These are phyloP conservation scores for Hirsutella rhossiliensis DNA, from an alignment of 2,329 filamentous ascomycete species.

Conservation along the genomic window DNA sequence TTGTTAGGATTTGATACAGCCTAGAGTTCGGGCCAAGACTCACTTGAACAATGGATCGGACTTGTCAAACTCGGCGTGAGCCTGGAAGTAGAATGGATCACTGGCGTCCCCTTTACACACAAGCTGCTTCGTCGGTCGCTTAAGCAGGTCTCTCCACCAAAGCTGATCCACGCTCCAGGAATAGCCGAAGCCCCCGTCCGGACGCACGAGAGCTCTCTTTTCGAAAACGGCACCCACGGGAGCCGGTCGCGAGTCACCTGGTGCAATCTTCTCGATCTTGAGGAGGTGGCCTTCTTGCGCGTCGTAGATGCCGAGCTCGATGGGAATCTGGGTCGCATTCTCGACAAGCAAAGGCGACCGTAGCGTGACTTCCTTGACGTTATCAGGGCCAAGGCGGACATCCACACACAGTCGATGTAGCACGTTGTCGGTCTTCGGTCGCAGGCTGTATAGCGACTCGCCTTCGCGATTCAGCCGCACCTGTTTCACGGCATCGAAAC, in stretches of 20 bases:
- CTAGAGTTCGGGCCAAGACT: constrained; percentile 13
- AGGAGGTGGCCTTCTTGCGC: constrained; percentile 76
- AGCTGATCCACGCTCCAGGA: constrained; percentile 83
- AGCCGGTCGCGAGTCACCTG: constrained; percentile 78
- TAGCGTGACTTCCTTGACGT: constrained; percentile 96
- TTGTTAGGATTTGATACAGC: neutral
- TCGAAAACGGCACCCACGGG: constrained; percentile 87
- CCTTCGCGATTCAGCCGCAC: constrained; percentile 91
- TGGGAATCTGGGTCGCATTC: constrained; percentile 91
- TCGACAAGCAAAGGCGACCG: constrained; percentile 85
- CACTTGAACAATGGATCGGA: constrained; percentile 69
- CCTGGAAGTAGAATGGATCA: constrained; percentile 93
- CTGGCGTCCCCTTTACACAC: constrained; percentile 79
- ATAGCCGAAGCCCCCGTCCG: constrained; percentile 93
- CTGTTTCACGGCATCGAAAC: constrained; percentile 80
- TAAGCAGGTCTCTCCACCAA: constrained; percentile 87
- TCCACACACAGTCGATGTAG: constrained; percentile 88
- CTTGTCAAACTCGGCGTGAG: constrained; percentile 75
- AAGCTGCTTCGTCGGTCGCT: constrained; percentile 72
- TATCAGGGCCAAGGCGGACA: constrained; percentile 80
- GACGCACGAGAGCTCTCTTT: constrained; percentile 77
- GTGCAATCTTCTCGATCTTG: constrained; percentile 95
- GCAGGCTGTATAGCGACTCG: constrained; percentile 78
- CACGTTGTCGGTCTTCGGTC: constrained; percentile 74
- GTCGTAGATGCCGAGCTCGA: constrained; percentile 87